A percentile compares a stretch with the other conserved stretches of the same genome.
phyloP scores from a whole-genome alignment of 108 stramenopile genomes.

The Cylindrotheca closterium region DNA sequence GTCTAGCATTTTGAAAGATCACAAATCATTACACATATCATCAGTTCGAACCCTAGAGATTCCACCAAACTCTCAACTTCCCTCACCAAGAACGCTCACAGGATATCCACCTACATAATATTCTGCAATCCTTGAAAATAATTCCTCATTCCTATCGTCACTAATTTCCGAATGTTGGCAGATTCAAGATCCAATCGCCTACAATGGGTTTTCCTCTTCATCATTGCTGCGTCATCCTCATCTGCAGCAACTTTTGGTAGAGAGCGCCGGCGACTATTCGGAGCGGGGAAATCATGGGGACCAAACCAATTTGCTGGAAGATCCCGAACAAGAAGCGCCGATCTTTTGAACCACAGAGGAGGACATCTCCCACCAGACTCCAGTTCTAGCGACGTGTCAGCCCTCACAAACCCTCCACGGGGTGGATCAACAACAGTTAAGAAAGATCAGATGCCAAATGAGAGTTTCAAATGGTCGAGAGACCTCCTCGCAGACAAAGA shows the following conservation, averaged over 20 bases:
- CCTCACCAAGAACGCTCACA: too few relatives aligned
- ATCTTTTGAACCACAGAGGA: slow-evolving; percentile 1
- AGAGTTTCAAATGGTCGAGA: slow-evolving; percentile 31
- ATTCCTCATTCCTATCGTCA: too few relatives aligned
- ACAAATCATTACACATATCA: too few relatives aligned
- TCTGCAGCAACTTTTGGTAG: slow-evolving; percentile 3
- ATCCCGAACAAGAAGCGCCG: not conserved
- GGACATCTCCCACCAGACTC: not conserved
- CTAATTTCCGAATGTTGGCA: not conserved
- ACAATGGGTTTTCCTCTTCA: slow-evolving; percentile 2
- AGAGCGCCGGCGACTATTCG: slow-evolving; percentile 1
- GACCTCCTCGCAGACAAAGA: slow-evolving; percentile 25
- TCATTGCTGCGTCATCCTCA: not conserved
- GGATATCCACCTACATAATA: too few relatives aligned
- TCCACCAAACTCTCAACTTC: too few relatives aligned
- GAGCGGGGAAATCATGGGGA: not conserved
- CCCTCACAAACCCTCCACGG: not conserved
- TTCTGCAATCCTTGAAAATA: too few relatives aligned
- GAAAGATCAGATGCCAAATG: not conserved
- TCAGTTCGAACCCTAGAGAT: too few relatives aligned
- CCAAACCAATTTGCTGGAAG: not conserved
- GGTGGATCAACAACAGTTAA: not conserved
- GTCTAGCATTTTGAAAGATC: too few relatives aligned
- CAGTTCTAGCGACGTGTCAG: not conserved
- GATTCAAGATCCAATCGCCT: not conserved